These are phyloP conservation scores for Fusarium coffeatum DNA, from an alignment of 2,329 filamentous ascomycete genomes.

Conservation along the genomic window DNA sequence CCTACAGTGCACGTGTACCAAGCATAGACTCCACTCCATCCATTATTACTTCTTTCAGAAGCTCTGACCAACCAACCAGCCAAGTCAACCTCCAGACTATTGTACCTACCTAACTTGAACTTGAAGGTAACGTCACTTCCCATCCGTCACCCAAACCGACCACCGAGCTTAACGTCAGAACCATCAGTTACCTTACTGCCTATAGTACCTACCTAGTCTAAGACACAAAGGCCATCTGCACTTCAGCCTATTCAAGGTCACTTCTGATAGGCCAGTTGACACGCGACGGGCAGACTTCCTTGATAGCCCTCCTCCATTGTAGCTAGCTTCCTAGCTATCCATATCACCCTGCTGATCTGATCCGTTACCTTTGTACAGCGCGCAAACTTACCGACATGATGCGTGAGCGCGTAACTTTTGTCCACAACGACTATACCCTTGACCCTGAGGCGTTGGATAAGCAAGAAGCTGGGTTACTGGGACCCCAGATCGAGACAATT, in stretches of 20 bases:
- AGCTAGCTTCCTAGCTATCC: not conserved
- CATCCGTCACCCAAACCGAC: slow-evolving; percentile 23
- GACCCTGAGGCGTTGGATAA: slow-evolving; percentile 73
- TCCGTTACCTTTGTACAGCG: not conserved
- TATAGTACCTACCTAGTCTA: not conserved
- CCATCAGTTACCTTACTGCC: not conserved
- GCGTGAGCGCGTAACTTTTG: slow-evolving; percentile 84
- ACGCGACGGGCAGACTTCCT: slow-evolving; percentile 35
- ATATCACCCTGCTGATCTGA: not conserved
- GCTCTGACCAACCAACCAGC: slow-evolving; percentile 32
- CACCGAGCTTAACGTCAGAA: slow-evolving; percentile 27
- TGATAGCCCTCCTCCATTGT: slow-evolving; percentile 2
- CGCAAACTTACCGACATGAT: slow-evolving; percentile 56
- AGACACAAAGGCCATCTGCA: slow-evolving; percentile 3
- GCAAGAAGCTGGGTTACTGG: slow-evolving; percentile 64
- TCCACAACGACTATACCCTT: slow-evolving; percentile 74
- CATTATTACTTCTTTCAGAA: slow-evolving; percentile 2
- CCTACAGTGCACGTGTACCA: slow-evolving; percentile 37
- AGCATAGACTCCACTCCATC: slow-evolving; percentile 2
- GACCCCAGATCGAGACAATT: slow-evolving; percentile 69
- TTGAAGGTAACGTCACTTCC: slow-evolving; percentile 6
- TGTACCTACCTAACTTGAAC: not conserved
- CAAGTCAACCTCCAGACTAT: slow-evolving; percentile 6
- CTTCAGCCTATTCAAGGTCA: slow-evolving; percentile 8
- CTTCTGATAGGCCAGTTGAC: slow-evolving; percentile 14